Base-by-base conservation (phyloP, 2,329 filamentous ascomycete species). In the Emergomyces orientalis region DNA sequence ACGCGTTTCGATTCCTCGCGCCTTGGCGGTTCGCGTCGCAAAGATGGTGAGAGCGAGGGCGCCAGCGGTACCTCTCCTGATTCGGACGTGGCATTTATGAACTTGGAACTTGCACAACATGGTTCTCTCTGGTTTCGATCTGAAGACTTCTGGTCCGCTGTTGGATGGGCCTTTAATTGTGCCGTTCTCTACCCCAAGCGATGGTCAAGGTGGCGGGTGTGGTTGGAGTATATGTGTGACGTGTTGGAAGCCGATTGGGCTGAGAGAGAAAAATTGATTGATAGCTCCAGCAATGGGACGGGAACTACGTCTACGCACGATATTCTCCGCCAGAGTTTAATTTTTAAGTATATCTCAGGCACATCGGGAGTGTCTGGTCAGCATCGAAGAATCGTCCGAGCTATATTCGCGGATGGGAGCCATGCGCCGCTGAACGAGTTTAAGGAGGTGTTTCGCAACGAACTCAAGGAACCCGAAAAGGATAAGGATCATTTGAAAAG, bases 151-250 rank as follows among this genome's bases (percentile, higher is more conserved):
- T 99, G 94, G 91, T 84, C 86, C 51, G 84, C 90, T 0, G 82
- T 94, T 0, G 94, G 93, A 3, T 97, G 94, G 94, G 88, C 90
- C 0, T 91, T 97, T 73, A 94, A 93, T 72, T 97, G 93, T 77
- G 92, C 90, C 60, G 82, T 88, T 1, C 74, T 83, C 39, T 81
- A 93, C 68, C 86, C 86, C 1, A 81, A 83, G 49, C 83, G 93
- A 25, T 97, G 94, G 93, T 82, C 81, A 59, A 83, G 86, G 70
- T 97, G 92, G 91, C 86, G 82, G 68, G 76, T 85, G 8, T 96
- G 91, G 89, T 79, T 97, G 17, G 83, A 87, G 41, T 86, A 88
- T 65, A 88, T 96, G 72, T 74, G 79, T 60, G 74, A 78, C 17
- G 70, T 77, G 1, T 68, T 81, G 1, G 74, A 79, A 65, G 73